Evolutionary conservation across 345 rosid genomes (phyloP).

Genomic region (Geranium rotundifolium): DNA sequence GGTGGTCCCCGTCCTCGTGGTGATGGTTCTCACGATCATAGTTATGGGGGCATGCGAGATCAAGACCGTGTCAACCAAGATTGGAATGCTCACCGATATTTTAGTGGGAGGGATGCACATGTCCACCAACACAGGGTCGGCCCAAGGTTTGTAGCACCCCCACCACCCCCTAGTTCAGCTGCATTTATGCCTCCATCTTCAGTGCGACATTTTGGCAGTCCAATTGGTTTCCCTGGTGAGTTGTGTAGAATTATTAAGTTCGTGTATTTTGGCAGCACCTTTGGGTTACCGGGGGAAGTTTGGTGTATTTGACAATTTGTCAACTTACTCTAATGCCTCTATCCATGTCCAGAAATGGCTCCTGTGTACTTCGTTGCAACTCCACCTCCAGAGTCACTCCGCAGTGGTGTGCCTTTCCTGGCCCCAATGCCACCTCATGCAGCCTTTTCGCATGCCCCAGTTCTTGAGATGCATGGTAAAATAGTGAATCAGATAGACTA

Average conservation of each 20-base stretch:
- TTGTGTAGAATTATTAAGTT: neutral
- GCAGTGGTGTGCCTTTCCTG: constrained; percentile 29
- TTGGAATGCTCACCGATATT: constrained; percentile 50
- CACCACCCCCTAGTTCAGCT: constrained; percentile 20
- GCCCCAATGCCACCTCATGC: constrained; percentile 13
- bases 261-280: neutral
- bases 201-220: constrained; percentile 36
- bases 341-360: constrained; percentile 34
- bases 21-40: constrained; percentile 59
- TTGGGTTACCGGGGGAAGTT: neutral
- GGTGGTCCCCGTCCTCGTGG: constrained; percentile 38
- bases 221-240: constrained; percentile 59
- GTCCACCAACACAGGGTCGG: constrained; percentile 45
- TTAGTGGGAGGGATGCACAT: constrained; percentile 55
- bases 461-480: constrained; percentile 7
- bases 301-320: constrained; percentile 7
- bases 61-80: constrained; percentile 57
- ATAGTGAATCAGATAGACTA: constrained; percentile 18
- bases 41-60: constrained; percentile 64
- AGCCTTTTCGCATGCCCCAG: constrained; percentile 6
- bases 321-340: constrained; percentile 14
- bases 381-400: constrained; percentile 5
- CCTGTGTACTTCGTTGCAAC: constrained; percentile 11
- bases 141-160: constrained; percentile 50
- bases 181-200: constrained; percentile 45